Conservation (phyloP, 164 flowering plant species). For the Warburgia ugandensis region DNA sequence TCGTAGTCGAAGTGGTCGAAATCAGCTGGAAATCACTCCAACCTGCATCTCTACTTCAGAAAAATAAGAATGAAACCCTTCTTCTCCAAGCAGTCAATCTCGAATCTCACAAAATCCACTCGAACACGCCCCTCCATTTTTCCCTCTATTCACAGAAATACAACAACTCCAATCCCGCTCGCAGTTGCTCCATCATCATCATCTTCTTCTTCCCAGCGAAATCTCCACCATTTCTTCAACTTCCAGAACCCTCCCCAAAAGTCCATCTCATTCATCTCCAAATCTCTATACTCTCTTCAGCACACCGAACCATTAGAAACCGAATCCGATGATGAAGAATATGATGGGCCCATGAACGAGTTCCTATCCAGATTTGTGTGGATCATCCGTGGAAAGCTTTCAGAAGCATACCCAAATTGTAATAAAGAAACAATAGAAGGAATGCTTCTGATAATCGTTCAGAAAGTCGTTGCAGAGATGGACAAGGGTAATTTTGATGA, state of each 20-base stretch:
- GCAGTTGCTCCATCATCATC: constrained; percentile 6
- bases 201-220: background rate
- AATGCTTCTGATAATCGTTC: constrained; percentile 67
- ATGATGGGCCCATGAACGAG: constrained; percentile 49
- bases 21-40: too few relatives aligned
- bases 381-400: constrained; percentile 64
- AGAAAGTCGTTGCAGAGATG: constrained; percentile 61
- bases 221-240: background rate
- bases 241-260: constrained; percentile 8
- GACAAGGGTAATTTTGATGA: constrained; percentile 49
- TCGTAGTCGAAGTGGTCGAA: too few relatives aligned
- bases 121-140: constrained; percentile 7
- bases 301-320: background rate
- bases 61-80: constrained; percentile 29
- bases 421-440: constrained; percentile 63
- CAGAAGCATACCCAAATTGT: constrained; percentile 41
- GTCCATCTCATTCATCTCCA: constrained; percentile 5
- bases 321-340: constrained; percentile 10
- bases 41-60: too few relatives aligned
- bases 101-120: constrained; percentile 22
- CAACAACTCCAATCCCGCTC: constrained; percentile 11
- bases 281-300: constrained; percentile 26
- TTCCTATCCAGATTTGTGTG: constrained; percentile 77
- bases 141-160: constrained; percentile 7
- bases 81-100: constrained; percentile 18